Conservation (phyloP, 2,329 filamentous ascomycete species). For the Piedraia hortae region DNA sequence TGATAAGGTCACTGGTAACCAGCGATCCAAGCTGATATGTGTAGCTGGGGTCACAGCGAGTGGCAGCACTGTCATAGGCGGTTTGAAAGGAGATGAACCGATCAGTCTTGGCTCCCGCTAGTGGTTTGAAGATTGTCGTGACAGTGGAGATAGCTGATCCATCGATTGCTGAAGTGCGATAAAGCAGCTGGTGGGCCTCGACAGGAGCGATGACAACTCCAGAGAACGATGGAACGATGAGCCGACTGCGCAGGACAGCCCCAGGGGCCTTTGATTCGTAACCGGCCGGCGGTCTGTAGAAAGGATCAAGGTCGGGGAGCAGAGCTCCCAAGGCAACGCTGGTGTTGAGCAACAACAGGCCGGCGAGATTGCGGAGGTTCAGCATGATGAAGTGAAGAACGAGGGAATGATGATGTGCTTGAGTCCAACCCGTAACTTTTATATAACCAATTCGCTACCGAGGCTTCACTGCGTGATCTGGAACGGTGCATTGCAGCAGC, state of each 20-base stretch:
- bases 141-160: constrained; percentile 3
- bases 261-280: neutral
- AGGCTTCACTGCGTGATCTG: too few species aligned
- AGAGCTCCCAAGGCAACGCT: too few species aligned
- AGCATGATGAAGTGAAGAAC: too few species aligned
- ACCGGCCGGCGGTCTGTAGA: constrained; percentile 1
- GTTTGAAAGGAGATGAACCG: constrained; percentile 4
- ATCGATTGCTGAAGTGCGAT: constrained; percentile 3
- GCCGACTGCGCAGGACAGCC: neutral
- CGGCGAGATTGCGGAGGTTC: too few species aligned
- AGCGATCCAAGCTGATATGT: constrained; percentile 2
- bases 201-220: neutral
- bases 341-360: too few species aligned
- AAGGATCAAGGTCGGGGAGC: too few species aligned
- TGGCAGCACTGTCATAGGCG: constrained; percentile 11
- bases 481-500: too few species aligned
- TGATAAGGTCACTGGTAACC: neutral
- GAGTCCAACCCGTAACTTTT: too few species aligned
- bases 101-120: constrained; percentile 2
- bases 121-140: constrained; percentile 3
- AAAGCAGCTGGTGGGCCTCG: constrained; percentile 3
- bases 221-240: neutral
- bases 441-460: too few species aligned
- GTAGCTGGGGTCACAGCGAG: constrained; percentile 16
- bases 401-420: too few species aligned